Evolutionary conservation across 768 basidiomycete species (phyloP).

Genomic region (Panus rudis): DNA sequence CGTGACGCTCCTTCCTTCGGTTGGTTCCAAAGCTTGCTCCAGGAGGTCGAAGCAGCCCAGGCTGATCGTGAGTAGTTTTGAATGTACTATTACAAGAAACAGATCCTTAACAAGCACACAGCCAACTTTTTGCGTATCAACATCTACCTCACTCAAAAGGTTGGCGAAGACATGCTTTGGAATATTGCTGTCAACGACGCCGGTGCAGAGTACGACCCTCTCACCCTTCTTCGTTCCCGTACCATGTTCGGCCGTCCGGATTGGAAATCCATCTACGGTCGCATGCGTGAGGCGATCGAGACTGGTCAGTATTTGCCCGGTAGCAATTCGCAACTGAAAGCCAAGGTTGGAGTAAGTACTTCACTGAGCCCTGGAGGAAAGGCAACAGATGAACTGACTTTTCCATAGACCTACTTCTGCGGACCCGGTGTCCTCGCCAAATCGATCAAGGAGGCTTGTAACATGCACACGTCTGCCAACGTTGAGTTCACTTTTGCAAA

Average conservation of each 20-base stretch:
- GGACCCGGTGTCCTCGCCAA: slow-evolving; percentile 74
- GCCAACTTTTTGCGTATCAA: slow-evolving; percentile 92
- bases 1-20: slow-evolving; percentile 96
- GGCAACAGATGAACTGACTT: slow-evolving; percentile 1
- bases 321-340: slow-evolving; percentile 69
- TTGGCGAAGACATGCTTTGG: slow-evolving; percentile 83
- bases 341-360: slow-evolving; percentile 69
- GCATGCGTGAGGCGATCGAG: slow-evolving; percentile 74
- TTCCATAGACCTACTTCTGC: slow-evolving; percentile 75
- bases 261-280: slow-evolving; percentile 75
- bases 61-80: slow-evolving; percentile 63
- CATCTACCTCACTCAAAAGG: slow-evolving; percentile 84
- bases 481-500: slow-evolving; percentile 81
- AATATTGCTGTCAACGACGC: slow-evolving; percentile 87
- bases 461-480: slow-evolving; percentile 42
- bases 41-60: slow-evolving; percentile 84
- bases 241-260: slow-evolving; percentile 92
- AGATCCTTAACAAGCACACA: slow-evolving; percentile 22
- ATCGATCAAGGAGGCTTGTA: slow-evolving; percentile 65
- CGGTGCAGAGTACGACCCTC: slow-evolving; percentile 79
- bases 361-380: slow-evolving; percentile 5
- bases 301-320: slow-evolving; percentile 77
- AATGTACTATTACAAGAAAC: neutral
- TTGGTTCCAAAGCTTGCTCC: slow-evolving; percentile 89
- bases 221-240: slow-evolving; percentile 81